A percentile compares a stretch with the other conserved stretches of the same genome.
Evolutionary conservation across 2,329 filamentous ascomycete species (phyloP).

Genomic region (Bipolaris gigantea): DNA sequence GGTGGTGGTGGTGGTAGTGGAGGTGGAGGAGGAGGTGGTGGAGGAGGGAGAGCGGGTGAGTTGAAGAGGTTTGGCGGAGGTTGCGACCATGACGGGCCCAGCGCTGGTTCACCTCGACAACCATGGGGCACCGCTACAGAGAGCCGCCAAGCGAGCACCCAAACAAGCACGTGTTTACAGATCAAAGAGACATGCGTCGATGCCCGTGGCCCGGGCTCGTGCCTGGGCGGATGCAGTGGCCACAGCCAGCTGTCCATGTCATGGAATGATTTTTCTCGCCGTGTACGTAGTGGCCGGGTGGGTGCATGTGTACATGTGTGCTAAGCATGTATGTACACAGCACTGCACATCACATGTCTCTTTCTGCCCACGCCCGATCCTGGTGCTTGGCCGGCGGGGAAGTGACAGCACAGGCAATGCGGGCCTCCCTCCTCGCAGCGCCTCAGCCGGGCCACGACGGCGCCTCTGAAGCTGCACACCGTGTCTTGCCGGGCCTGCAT

Average conservation of each 20-base stretch:
- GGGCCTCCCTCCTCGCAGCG: neutral
- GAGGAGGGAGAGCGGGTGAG: conserved; percentile 10
- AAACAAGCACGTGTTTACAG: conserved; percentile 32
- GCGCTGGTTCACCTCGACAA: conserved; percentile 26
- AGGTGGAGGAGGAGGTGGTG: neutral
- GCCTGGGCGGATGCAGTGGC: neutral
- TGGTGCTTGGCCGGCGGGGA: neutral
- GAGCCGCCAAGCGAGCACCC: conserved; percentile 28
- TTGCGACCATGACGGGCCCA: conserved; percentile 17
- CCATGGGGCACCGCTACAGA: conserved; percentile 8
- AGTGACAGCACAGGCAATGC: neutral
- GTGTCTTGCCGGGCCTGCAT: neutral
- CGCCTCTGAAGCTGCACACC: neutral
- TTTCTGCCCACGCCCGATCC: neutral
- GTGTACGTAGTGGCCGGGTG: neutral
- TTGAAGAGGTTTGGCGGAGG: conserved; percentile 39
- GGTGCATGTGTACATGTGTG: neutral
- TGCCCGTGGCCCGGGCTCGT: neutral
- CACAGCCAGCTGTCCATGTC: neutral
- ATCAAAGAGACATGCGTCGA: no score
- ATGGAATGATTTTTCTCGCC: neutral
- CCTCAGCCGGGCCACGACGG: neutral
- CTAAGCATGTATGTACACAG: neutral
- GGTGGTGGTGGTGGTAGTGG: conserved; percentile 24
- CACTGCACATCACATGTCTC: neutral